Percentiles rank a stretch among this genome's conserved stretches.
phyloP scores from a whole-genome alignment of 192 early-diverging fungal genomes.

The Bifiguratus adelaidae region DNA sequence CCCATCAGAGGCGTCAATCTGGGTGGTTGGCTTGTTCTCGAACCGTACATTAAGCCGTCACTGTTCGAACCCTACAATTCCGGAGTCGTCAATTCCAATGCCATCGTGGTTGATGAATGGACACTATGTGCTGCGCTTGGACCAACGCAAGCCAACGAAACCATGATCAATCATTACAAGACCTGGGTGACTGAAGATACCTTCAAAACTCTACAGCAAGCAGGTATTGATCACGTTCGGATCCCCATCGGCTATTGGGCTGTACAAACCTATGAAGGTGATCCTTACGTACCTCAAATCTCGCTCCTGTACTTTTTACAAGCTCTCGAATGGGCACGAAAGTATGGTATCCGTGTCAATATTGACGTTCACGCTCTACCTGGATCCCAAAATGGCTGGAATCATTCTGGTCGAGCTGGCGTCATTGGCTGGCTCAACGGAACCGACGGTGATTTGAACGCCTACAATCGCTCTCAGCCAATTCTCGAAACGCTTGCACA shows the following conservation, averaged over 20 bases:
- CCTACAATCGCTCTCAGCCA: slow-evolving; percentile 27
- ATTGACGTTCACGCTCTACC: slow-evolving; percentile 52
- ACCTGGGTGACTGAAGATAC: slow-evolving; percentile 45
- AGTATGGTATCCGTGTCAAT: slow-evolving; percentile 46
- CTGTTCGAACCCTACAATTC: slow-evolving; percentile 25
- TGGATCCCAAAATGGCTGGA: slow-evolving; percentile 63
- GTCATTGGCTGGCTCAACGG: slow-evolving; percentile 22
- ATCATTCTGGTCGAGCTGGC: slow-evolving; percentile 24
- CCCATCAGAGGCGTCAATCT: slow-evolving; percentile 53
- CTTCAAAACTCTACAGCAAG: slow-evolving; percentile 25
- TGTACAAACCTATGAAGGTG: slow-evolving; percentile 26
- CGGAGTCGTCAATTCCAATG: not conserved
- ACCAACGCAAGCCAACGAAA: slow-evolving; percentile 19
- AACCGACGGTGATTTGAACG: slow-evolving; percentile 21
- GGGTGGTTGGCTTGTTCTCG: slow-evolving; percentile 55
- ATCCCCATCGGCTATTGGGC: slow-evolving; percentile 64
- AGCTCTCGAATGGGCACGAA: slow-evolving; percentile 41
- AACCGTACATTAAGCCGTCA: slow-evolving; percentile 34
- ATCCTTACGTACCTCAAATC: slow-evolving; percentile 48
- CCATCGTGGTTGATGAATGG: slow-evolving; percentile 48
- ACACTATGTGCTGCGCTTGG: slow-evolving; percentile 39
- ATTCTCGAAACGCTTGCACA: slow-evolving; percentile 33
- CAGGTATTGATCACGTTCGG: slow-evolving; percentile 48
- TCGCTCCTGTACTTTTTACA: slow-evolving; percentile 36
- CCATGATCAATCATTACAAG: slow-evolving; percentile 37